Conservation (phyloP, 2,329 filamentous ascomycete species). For the Metarhizium album region DNA sequence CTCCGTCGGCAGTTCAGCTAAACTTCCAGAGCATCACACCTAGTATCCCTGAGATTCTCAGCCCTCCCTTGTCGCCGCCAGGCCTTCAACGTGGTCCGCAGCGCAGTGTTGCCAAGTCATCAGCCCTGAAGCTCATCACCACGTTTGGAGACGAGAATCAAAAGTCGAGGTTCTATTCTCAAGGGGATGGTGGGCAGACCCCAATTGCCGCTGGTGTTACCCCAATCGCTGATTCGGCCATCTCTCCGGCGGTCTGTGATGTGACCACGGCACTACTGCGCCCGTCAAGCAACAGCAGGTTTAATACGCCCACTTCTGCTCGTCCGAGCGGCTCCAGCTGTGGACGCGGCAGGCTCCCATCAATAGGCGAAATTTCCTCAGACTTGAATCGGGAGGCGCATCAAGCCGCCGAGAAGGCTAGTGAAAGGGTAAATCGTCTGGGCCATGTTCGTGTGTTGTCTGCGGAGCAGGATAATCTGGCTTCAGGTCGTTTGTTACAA, state of each 20-base stretch:
- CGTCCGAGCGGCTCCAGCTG: slow-evolving; percentile 47
- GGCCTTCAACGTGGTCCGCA: slow-evolving; percentile 48
- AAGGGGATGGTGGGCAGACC: slow-evolving; percentile 50
- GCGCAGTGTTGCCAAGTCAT: slow-evolving; percentile 62
- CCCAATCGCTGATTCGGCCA: slow-evolving; percentile 71
- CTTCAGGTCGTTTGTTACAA: slow-evolving; percentile 37
- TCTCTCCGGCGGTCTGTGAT: slow-evolving; percentile 51
- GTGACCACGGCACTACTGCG: slow-evolving; percentile 56
- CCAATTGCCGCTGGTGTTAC: slow-evolving; percentile 77
- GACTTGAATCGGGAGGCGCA: slow-evolving; percentile 22
- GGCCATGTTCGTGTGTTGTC: slow-evolving; percentile 27
- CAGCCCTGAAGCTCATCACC: slow-evolving; percentile 83
- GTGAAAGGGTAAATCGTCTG: slow-evolving; percentile 18
- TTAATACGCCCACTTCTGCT: slow-evolving; percentile 60
- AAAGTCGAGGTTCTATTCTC: slow-evolving; percentile 54
- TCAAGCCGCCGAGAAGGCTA: slow-evolving; percentile 14
- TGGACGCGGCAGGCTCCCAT: slow-evolving; percentile 57
- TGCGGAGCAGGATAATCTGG: slow-evolving; percentile 30
- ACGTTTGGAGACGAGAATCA: slow-evolving; percentile 59
- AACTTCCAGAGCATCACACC: slow-evolving; percentile 44
- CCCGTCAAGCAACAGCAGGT: slow-evolving; percentile 55
- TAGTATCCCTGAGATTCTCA: slow-evolving; percentile 50
- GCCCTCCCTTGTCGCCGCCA: slow-evolving; percentile 66
- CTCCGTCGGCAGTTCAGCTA: slow-evolving; percentile 60
- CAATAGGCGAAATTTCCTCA: slow-evolving; percentile 53